Base-by-base conservation (phyloP, 208 protist genomes). In the Acanthamoeba healyi region DNA sequence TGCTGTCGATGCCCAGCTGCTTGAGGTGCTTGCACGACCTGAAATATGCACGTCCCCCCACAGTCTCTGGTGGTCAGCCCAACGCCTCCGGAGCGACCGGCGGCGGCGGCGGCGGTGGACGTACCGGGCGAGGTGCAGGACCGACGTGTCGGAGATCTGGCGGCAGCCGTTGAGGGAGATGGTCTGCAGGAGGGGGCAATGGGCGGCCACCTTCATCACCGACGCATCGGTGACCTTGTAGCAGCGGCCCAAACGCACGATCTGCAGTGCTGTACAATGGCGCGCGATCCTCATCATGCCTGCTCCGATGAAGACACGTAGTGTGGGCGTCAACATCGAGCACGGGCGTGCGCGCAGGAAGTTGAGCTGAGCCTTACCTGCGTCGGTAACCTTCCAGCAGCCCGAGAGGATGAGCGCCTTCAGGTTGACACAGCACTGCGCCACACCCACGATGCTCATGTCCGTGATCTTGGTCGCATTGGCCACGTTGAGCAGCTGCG, bases 221-320 rank as follows among this genome's bases (percentile, higher is more conserved):
- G 58, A 67, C 58, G 58, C 58, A 67, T 67, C 58, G n/a, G 58
- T 67, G 58, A 67, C n/a, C n/a, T 67, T 67, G 58, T 67, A 67
- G 58, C 58, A 67, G 58, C 58, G 58, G 15, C 58, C 58, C 58
- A 67, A 24, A 9, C 58, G 58, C 6, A 67, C 22, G n/a, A 67
- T 32, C 22, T 67, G 58, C 24, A 67, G 58, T 22, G 24, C n/a
- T 22, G 58, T 7, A 24, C 58, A 67, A 32, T 67, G 58, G 24
- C 58, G 58, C 6, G 58, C 58, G 58, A 67, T 22, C n/a, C n/a
- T 67, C 58, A 67, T 67, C 22, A 67, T 29, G 24, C 58, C 58
- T 67, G 58, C 6, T 32, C n/a, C n/a, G n/a, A n/a, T n/a, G n/a
- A n/a, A n/a, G n/a, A n/a, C n/a, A n/a, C n/a, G n/a, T n/a, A n/a